A percentile compares a stretch with the other conserved stretches of the same genome.
phyloP scores from a whole-genome alignment of 169 alveolate species.

The Haemoproteus tartakovskyi region DNA sequence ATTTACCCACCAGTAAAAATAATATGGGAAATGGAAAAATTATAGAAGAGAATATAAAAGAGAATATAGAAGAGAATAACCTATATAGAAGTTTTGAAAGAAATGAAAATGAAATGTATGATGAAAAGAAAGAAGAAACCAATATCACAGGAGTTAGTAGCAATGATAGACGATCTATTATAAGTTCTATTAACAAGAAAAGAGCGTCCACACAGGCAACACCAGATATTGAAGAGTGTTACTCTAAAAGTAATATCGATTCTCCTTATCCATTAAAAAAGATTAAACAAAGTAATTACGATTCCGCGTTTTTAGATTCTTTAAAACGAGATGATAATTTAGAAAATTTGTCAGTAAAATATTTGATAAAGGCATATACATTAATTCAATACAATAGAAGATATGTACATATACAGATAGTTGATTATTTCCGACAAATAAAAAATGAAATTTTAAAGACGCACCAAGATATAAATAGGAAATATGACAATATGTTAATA shows the following conservation, averaged over 20 bases:
- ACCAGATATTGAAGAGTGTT: too few relatives aligned
- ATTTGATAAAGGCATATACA: slow-evolving; percentile 56
- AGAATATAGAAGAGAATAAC: too few relatives aligned
- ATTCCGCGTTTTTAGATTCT: slow-evolving; percentile 18
- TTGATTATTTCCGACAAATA: slow-evolving; percentile 50
- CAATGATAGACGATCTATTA: too few relatives aligned
- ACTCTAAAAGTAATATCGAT: slow-evolving; percentile 5
- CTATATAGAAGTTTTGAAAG: too few relatives aligned
- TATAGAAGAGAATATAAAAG: too few relatives aligned
- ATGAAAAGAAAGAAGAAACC: too few relatives aligned
- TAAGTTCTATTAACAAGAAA: too few relatives aligned
- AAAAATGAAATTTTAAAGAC: slow-evolving; percentile 21
- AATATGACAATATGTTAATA: slow-evolving; percentile 19
- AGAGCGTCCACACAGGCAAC: too few relatives aligned
- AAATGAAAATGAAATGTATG: too few relatives aligned
- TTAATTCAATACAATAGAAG: slow-evolving; percentile 57
- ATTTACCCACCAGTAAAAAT: slow-evolving; percentile 1
- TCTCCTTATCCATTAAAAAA: slow-evolving; percentile 57
- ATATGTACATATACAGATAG: slow-evolving; percentile 49
- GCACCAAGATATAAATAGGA: slow-evolving; percentile 16
- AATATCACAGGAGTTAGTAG: too few relatives aligned
- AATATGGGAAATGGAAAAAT: not conserved
- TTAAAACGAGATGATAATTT: slow-evolving; percentile 47
- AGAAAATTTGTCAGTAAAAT: slow-evolving; percentile 57
- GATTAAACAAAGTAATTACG: slow-evolving; percentile 37